Evolutionary conservation across 1,284 basidiomycete species (phyloP), one percentile per base, ranked within the genome.

Genomic region (Inonotus hispidus): DNA sequence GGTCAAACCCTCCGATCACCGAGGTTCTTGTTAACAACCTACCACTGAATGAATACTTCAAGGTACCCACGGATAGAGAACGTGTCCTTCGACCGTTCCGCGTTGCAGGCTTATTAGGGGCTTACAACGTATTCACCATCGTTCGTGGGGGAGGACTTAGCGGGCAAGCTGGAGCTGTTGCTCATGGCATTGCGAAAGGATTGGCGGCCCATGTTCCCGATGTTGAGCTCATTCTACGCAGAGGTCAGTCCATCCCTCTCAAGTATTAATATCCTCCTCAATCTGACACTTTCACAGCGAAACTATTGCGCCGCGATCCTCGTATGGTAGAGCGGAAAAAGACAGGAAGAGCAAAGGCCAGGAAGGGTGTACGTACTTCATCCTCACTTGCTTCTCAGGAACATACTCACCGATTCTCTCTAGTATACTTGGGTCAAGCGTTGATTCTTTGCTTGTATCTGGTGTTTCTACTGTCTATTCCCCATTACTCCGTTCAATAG

Each of bases 311-410:
- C 73, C 87, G 96, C 70, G 96, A 99, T 78, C 92, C 94, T 52
- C 90, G 96, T 74, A 93, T 95, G 89, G 95, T 98, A 35, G 96
- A 99, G 78, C 84, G 96, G 68, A 99, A 99, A 79, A 98, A 98
- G 82, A 94, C 96, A 7, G 92, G 92, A 64, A 74, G 86, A 67
- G 85, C 88, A 65, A 98, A 98, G 79, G 93, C 96, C 64, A 87
- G 95, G 73, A 95, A 96, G 78, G 82, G 81, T 74, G 92, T 93
- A 74, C 58, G 90, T 87, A 46, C 23, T 67, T 38, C 52, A 39
- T n/a, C 27, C 19, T 16, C 8, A 50, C 13, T 60, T 35, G 56
- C 25, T 35, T 6, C 8, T 2, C 10, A 21, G 14, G 53, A 5
- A 16, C 16, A 41, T 13, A 13, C 47, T 61, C 53, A 56, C 39